phyloP scores from a whole-genome alignment of 2,329 filamentous ascomycete genomes.

The Aureobasidium sp. region DNA sequence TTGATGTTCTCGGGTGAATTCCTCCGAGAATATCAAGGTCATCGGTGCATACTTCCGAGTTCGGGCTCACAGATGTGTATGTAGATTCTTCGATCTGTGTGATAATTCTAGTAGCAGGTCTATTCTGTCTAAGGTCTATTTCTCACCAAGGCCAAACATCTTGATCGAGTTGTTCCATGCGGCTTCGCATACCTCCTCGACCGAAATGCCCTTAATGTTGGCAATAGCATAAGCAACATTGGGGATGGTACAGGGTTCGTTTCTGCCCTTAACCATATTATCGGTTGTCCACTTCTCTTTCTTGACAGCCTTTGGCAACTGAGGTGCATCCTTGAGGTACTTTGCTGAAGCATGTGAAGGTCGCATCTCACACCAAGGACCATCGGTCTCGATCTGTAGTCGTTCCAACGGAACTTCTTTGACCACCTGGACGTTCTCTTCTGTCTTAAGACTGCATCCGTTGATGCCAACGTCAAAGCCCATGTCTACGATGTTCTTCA shows the following conservation, averaged over 20 bases:
- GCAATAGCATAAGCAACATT: constrained; percentile 85
- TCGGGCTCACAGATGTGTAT: background rate
- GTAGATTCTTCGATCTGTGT: background rate
- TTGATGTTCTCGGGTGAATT: background rate
- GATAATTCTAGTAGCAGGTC: background rate
- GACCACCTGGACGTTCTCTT: constrained; percentile 81
- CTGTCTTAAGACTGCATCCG: constrained; percentile 92
- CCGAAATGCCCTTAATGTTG: constrained; percentile 66
- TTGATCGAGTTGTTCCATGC: constrained; percentile 73
- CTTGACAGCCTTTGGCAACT: constrained; percentile 76
- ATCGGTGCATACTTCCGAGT: constrained; percentile 1
- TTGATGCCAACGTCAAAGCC: constrained; percentile 93
- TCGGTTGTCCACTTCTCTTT: constrained; percentile 92
- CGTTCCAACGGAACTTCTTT: constrained; percentile 67
- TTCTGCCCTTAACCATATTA: constrained; percentile 85
- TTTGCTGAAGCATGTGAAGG: constrained; percentile 79
- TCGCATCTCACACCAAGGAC: constrained; percentile 93
- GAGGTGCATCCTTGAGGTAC: constrained; percentile 59
- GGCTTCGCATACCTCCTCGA: constrained; percentile 78
- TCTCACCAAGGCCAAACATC: constrained; percentile 65
- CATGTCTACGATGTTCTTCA: constrained; percentile 67
- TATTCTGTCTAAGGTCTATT: background rate
- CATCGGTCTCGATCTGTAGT: constrained; percentile 93
- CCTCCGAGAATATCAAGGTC: background rate
- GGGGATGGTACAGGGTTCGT: constrained; percentile 82